Conservation (phyloP, 1,139 yeast genomes). For the Saccharomyces hybrid region DNA sequence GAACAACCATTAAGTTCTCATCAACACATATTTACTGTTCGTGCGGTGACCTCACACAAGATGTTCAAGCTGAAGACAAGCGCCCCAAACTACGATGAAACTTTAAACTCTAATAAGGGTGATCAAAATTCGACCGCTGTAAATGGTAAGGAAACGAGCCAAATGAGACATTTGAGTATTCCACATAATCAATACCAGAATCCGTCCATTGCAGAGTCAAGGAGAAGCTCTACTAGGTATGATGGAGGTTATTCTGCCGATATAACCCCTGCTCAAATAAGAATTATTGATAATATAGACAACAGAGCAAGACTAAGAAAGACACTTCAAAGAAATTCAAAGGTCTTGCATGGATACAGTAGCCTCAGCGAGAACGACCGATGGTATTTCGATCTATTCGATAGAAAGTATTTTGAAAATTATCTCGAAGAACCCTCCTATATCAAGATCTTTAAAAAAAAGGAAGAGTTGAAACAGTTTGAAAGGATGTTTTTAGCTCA, state of each 20-base stretch:
- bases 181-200: neutral
- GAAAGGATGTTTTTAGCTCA: conserved; percentile 68
- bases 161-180: neutral
- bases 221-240: neutral
- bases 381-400: conserved; percentile 9
- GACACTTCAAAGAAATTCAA: neutral
- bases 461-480: conserved; percentile 39
- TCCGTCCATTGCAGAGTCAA: neutral
- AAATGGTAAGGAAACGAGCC: neutral
- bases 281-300: neutral
- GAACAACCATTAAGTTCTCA: no score
- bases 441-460: conserved; percentile 40
- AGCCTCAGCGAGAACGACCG: neutral
- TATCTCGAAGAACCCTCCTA: conserved; percentile 46
- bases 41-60: neutral
- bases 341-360: neutral
- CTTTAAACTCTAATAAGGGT: neutral
- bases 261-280: neutral
- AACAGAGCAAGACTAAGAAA: neutral
- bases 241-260: neutral
- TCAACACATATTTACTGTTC: neutral
- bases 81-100: neutral
- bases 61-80: neutral
- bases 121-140: neutral
- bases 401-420: conserved; percentile 30